phyloP scores from a whole-genome alignment of 768 basidiomycete species.

The Russula abietina region DNA sequence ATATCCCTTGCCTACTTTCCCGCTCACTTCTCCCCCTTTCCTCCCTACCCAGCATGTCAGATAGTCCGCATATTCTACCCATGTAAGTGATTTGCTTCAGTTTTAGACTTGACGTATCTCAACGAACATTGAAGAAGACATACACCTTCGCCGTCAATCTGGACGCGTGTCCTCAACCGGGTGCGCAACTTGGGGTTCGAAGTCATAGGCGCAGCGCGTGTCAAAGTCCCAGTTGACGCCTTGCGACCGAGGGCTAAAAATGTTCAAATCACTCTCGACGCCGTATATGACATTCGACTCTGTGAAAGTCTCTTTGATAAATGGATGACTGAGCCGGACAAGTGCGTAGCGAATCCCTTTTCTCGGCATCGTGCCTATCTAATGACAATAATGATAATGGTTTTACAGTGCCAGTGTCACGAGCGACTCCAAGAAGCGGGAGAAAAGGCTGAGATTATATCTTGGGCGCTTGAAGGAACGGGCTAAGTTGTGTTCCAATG shows the following conservation, averaged over 20 bases:
- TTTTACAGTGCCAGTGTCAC: too few species aligned
- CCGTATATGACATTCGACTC: too few species aligned
- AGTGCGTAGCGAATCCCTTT: too few species aligned
- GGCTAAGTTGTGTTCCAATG: slow-evolving; percentile 4
- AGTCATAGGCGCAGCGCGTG: too few species aligned
- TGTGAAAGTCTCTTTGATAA: too few species aligned
- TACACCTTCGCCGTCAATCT: slow-evolving; percentile 6
- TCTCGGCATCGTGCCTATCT: too few species aligned
- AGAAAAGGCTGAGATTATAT: not conserved
- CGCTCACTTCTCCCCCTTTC: not conserved
- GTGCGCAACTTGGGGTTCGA: too few species aligned
- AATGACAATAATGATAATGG: too few species aligned
- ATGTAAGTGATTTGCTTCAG: slow-evolving; percentile 7
- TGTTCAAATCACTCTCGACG: too few species aligned
- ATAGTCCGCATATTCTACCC: slow-evolving; percentile 15
- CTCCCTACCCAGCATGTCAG: not conserved
- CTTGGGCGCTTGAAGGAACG: slow-evolving; percentile 3
- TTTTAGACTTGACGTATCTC: not conserved
- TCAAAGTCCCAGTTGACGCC: not conserved
- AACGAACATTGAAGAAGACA: slow-evolving; percentile 9
- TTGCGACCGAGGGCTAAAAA: slow-evolving; percentile 2
- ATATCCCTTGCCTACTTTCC: too few species aligned
- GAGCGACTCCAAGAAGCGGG: slow-evolving; percentile 11
- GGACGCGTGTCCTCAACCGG: too few species aligned
- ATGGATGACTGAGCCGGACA: too few species aligned